These are phyloP conservation scores for Telopea speciosissima DNA, from an alignment of 177 flowering plant genomes.

Conservation along the genomic window DNA sequence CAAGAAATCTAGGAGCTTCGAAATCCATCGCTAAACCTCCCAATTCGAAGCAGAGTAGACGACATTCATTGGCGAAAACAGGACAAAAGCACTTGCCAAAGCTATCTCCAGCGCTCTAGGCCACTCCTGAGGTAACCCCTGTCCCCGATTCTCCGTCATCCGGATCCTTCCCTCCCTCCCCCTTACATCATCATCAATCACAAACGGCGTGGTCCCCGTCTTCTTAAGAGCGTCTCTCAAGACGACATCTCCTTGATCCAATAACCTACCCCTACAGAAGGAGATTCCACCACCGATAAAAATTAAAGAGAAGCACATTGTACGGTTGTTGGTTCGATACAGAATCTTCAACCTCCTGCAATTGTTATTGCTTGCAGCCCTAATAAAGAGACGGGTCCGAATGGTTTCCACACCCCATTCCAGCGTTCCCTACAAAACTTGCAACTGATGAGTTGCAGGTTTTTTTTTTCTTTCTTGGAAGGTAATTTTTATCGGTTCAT, in stretches of 20 bases:
- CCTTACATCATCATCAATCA: conserved; percentile 79
- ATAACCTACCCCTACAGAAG: conserved; percentile 16
- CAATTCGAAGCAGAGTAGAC: conserved; percentile 29
- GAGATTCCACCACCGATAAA: conserved; percentile 23
- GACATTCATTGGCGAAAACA: conserved; percentile 23
- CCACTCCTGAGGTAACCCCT: conserved; percentile 74
- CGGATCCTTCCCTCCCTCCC: conserved; percentile 43
- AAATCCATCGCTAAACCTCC: conserved; percentile 24
- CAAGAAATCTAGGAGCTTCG: conserved; percentile 24
- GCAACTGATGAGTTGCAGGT: too few relatives aligned
- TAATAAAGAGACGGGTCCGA: conserved; percentile 13
- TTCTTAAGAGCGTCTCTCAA: conserved; percentile 53
- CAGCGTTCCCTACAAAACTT: too few relatives aligned
- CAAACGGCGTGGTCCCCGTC: conserved; percentile 82
- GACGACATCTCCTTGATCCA: conserved; percentile 27
- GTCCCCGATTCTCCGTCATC: conserved; percentile 82
- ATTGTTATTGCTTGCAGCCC: conserved; percentile 5
- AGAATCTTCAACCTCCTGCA: conserved; percentile 13
- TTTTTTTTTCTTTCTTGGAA: too few relatives aligned
- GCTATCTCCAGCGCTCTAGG: conserved; percentile 63
- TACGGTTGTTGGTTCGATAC: conserved; percentile 8
- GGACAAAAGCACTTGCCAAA: conserved; percentile 28
- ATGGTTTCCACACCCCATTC: conserved; percentile 22
- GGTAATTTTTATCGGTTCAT: too few relatives aligned
- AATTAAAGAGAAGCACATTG: conserved; percentile 2